These are phyloP conservation scores for Boletus subparvulus DNA, from an alignment of 768 basidiomycete genomes.

Conservation along the genomic window DNA sequence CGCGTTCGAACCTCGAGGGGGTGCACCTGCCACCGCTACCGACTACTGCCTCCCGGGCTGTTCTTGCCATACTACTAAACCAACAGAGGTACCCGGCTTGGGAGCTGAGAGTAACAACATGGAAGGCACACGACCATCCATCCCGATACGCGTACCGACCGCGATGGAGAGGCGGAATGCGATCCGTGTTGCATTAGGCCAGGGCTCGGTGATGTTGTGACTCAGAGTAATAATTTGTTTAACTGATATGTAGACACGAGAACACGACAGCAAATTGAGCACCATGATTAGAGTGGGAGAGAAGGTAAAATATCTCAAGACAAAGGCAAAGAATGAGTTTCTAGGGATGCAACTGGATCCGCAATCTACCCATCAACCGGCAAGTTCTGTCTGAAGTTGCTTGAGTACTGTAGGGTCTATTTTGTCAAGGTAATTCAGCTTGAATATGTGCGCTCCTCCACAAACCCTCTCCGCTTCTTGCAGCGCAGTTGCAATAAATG, in stretches of 20 bases:
- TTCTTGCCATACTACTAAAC: slow-evolving; percentile 37
- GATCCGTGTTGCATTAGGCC: slow-evolving; percentile 36
- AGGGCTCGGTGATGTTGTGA: slow-evolving; percentile 8
- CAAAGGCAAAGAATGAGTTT: not conserved
- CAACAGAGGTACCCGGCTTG: slow-evolving; percentile 9
- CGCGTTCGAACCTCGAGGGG: not conserved
- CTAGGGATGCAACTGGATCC: not conserved
- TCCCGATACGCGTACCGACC: slow-evolving; percentile 51
- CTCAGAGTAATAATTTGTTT: not conserved
- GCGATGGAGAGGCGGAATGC: slow-evolving; percentile 45
- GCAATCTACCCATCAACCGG: slow-evolving; percentile 3
- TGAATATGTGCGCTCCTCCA: slow-evolving; percentile 60
- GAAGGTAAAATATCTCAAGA: not conserved
- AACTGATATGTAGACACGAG: not conserved
- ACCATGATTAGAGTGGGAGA: not conserved
- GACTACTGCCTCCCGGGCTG: slow-evolving; percentile 44
- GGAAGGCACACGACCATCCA: slow-evolving; percentile 28
- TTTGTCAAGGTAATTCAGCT: slow-evolving; percentile 56
- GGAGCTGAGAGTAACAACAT: not conserved
- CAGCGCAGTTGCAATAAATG: slow-evolving; percentile 56
- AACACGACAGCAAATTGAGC: slow-evolving; percentile 1
- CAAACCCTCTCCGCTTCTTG: slow-evolving; percentile 61
- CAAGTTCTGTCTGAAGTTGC: slow-evolving; percentile 61
- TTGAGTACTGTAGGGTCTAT: slow-evolving; percentile 73
- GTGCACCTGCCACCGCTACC: not conserved